These are phyloP conservation scores for Aeminium ludgeri DNA, from an alignment of 495 filamentous ascomycete genomes.

Conservation along the genomic window DNA sequence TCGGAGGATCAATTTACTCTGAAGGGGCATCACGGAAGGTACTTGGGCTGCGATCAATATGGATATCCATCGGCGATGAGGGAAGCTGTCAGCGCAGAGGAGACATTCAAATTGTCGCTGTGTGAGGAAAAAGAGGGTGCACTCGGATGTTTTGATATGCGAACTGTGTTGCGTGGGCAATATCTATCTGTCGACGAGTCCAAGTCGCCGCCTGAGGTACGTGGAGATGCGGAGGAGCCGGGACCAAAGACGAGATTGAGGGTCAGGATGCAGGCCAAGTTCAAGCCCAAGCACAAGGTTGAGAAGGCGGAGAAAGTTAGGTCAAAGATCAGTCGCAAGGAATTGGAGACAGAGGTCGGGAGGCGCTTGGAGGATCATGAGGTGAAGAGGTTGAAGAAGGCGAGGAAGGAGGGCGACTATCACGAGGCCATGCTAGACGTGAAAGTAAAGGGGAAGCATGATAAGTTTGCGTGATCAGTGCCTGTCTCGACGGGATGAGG, in stretches of 20 bases:
- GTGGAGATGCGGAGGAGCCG: conserved; percentile 58
- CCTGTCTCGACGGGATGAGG: no score
- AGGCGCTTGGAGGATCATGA: conserved; percentile 67
- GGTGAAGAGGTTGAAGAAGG: conserved; percentile 64
- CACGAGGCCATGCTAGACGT: conserved; percentile 79
- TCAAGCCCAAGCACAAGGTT: conserved; percentile 67
- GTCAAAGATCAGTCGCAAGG: conserved; percentile 72
- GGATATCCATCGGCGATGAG: conserved; percentile 60
- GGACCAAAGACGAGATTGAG: conserved; percentile 62
- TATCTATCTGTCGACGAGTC: conserved; percentile 26
- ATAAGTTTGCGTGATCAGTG: conserved; percentile 71
- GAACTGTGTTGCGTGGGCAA: conserved; percentile 15
- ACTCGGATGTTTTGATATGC: conserved; percentile 19
- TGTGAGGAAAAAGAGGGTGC: conserved; percentile 14
- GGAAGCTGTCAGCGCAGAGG: conserved; percentile 65
- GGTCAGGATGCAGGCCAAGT: conserved; percentile 86
- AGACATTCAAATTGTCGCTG: conserved; percentile 40
- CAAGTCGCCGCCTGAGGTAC: conserved; percentile 37
- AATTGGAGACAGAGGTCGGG: conserved; percentile 71
- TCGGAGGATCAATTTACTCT: conserved; percentile 57
- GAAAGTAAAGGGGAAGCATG: conserved; percentile 88
- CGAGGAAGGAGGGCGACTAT: conserved; percentile 73
- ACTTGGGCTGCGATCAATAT: conserved; percentile 69
- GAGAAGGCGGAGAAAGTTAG: conserved; percentile 61
- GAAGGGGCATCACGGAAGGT: conserved; percentile 75